These are phyloP conservation scores for Lolium rigidum DNA, from an alignment of 176 grass and related monocot genomes.

Conservation along the genomic window DNA sequence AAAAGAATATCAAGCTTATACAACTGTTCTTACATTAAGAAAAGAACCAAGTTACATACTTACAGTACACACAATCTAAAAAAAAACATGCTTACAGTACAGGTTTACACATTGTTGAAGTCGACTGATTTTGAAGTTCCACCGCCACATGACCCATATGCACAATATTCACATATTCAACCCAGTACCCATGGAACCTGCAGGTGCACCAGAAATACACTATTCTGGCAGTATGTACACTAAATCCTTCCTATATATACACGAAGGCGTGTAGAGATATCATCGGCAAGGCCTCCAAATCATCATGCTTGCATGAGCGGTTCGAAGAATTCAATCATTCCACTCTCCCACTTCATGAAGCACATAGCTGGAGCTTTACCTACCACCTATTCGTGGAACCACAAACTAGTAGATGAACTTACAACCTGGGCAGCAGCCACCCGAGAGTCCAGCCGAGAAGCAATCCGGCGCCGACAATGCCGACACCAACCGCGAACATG, in stretches of 20 bases:
- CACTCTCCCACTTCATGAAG: conserved; percentile 14
- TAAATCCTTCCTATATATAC: conserved; percentile 46
- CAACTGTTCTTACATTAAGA: background rate
- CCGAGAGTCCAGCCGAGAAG: conserved; percentile 92
- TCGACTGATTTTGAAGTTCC: conserved; percentile 62
- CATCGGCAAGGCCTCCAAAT: conserved; percentile 38
- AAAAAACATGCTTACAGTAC: conserved; percentile 33
- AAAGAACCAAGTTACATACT: background rate
- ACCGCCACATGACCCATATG: conserved; percentile 42
- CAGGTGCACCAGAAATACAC: conserved; percentile 14
- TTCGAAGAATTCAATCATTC: conserved; percentile 23
- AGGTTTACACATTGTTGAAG: conserved; percentile 49
- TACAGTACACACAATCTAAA: background rate
- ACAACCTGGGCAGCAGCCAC: conserved; percentile 66
- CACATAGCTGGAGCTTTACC: conserved; percentile 22
- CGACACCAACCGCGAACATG: conserved; percentile 75
- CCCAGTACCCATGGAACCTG: conserved; percentile 30
- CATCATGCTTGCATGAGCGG: conserved; percentile 25
- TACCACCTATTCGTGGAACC: background rate
- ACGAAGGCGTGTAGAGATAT: conserved; percentile 31
- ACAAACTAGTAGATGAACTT: conserved; percentile 6
- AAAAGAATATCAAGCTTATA: background rate
- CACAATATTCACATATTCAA: conserved; percentile 23
- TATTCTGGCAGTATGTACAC: conserved; percentile 45
- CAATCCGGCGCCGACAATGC: conserved; percentile 74